A percentile compares a stretch with the other conserved stretches of the same genome.
Conservation (phyloP, 2,329 filamentous ascomycete genomes). For the Calonectria henricotiae region DNA sequence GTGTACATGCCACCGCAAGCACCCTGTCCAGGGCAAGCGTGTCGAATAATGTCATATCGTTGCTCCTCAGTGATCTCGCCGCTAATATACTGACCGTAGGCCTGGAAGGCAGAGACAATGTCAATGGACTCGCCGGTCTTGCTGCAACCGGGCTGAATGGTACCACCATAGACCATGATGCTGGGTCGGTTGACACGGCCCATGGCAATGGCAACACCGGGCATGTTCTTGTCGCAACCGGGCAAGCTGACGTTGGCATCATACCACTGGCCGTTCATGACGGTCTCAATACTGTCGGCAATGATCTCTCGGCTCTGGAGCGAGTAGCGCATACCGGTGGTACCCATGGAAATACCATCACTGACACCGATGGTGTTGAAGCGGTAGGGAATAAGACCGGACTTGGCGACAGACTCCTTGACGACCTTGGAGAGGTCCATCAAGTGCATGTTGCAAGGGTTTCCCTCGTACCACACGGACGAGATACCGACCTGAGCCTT, state of each 20-base stretch:
- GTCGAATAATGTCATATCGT: slow-evolving; percentile 93
- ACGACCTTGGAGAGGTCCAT: slow-evolving; percentile 89
- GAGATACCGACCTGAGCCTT: slow-evolving; percentile 99
- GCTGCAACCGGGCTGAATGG: slow-evolving; percentile 92
- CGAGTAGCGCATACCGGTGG: slow-evolving; percentile 95
- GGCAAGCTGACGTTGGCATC: slow-evolving; percentile 97
- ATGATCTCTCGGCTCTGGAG: slow-evolving; percentile 97
- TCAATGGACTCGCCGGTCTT: slow-evolving; percentile 84
- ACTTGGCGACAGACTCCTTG: slow-evolving; percentile 73
- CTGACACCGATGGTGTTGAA: slow-evolving; percentile 99
- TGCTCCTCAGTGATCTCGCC: slow-evolving; percentile 93
- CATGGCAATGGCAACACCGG: slow-evolving; percentile 93
- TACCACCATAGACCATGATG: slow-evolving; percentile 98
- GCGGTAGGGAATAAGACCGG: slow-evolving; percentile 91
- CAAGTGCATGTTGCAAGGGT: slow-evolving; percentile 99
- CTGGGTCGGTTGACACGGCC: slow-evolving; percentile 94
- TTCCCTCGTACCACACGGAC: slow-evolving; percentile 97
- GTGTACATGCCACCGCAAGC: slow-evolving; percentile 93
- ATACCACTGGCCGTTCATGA: slow-evolving; percentile 99
- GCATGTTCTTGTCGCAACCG: slow-evolving; percentile 99
- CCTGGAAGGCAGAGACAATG: slow-evolving; percentile 97
- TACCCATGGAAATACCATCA: slow-evolving; percentile 98
- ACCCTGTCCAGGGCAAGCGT: slow-evolving; percentile 81
- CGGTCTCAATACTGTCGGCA: slow-evolving; percentile 97
- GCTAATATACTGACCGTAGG: slow-evolving; percentile 94